Conservation (phyloP, 805 yeast genomes). For the Starmerella sp. region DNA sequence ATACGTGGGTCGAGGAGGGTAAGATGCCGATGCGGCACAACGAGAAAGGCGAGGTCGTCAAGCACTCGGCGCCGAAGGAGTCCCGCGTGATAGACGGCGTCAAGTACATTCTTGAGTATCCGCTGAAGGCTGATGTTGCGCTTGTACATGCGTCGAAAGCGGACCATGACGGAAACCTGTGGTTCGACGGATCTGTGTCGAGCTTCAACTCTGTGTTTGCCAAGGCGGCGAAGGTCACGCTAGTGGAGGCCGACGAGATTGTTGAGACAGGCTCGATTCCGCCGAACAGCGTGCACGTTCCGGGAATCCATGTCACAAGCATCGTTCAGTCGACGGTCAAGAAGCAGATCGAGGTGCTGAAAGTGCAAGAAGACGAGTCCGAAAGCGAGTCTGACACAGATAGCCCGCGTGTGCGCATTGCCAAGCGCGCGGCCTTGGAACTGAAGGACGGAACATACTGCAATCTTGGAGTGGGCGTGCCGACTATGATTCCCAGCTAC, state of each 20-base stretch:
- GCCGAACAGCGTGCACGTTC: slow-evolving; percentile 39
- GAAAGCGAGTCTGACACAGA: not conserved
- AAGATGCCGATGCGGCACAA: slow-evolving; percentile 36
- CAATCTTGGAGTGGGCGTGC: slow-evolving; percentile 43
- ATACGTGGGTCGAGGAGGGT: slow-evolving; percentile 42
- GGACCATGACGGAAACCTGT: slow-evolving; percentile 39
- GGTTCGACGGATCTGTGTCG: slow-evolving; percentile 38
- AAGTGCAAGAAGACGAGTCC: slow-evolving; percentile 7
- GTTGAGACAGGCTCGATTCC: slow-evolving; percentile 37
- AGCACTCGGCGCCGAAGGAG: slow-evolving; percentile 34
- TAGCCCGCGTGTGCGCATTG: slow-evolving; percentile 30
- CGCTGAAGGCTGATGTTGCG: slow-evolving; percentile 40
- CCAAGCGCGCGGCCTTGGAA: slow-evolving; percentile 38
- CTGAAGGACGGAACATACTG: slow-evolving; percentile 36
- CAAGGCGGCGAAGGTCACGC: slow-evolving; percentile 36
- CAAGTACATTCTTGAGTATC: slow-evolving; percentile 35
- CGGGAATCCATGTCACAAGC: slow-evolving; percentile 36
- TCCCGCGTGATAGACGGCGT: slow-evolving; percentile 36
- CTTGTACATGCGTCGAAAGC: slow-evolving; percentile 39
- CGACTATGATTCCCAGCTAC: slow-evolving; percentile 38
- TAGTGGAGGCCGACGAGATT: slow-evolving; percentile 42
- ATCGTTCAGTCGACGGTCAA: slow-evolving; percentile 35
- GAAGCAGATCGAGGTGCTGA: slow-evolving; percentile 34
- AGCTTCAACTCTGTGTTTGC: slow-evolving; percentile 40
- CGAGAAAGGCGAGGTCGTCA: slow-evolving; percentile 30